Evolutionary conservation across 1,284 basidiomycete genomes (phyloP), one percentile per base, ranked within the genome.

Genomic region (Melampsora americana): DNA sequence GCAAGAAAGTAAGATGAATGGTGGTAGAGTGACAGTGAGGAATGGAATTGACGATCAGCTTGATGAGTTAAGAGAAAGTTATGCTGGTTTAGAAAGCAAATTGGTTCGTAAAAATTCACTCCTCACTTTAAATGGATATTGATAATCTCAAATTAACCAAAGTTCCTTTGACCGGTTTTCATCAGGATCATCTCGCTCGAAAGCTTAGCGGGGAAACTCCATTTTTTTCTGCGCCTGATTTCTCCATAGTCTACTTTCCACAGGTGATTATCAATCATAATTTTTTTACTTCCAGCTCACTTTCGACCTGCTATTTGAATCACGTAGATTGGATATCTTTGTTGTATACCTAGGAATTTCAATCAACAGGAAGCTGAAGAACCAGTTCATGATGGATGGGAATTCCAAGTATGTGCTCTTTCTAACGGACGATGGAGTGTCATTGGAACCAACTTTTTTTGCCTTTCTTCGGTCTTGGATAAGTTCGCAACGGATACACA

Each of bases 401-500:
- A 67, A 32, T 75, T 67, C 23, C 72, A 75, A 28, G 72, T 75
- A 67, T 66, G 56, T 9, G 1, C 3, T 39, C 30, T 20, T 20
- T 1, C 46, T 26, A 62, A 59, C 30, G 12, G 12, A 14, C 48
- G 39, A 64, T 23, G 30, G 7, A 28, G 42, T 53, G 26, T 48
- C 42, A 53, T 28, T 9, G 18, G 61, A 20, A 46, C 18, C 12
- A 2, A 50, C 28, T 35, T 18, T 16, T 2, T 20, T 66, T 23
- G 30, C 18, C 12, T 66, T 50, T 46, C 44, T 23, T 26, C 6
- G 3, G 39, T 16, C 6, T 20, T 66, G 4, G 44, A 11, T 16
- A 46, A 72, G 72, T 75, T 75, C 56, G 56, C 72, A n/a, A 75
- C 64, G 1, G 66, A 68, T 48, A 75, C 66, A 39, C 62, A 75